Base-by-base conservation (phyloP, 179 eudicot genomes). In the Silene vulgaris region DNA sequence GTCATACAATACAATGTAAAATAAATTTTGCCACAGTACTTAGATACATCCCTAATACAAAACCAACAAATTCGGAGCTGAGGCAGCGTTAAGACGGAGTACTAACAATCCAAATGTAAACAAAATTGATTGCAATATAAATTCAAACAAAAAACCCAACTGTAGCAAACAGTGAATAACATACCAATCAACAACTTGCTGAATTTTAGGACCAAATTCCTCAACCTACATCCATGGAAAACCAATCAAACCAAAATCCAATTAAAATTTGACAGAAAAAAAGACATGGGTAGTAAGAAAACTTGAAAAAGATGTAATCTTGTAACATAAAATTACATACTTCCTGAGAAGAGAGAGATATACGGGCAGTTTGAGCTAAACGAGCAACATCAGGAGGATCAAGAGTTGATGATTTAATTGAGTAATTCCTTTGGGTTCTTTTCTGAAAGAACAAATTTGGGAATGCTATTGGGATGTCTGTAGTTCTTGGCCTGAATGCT, bases 141-240 rank as follows among this genome's bases (percentile, higher is more conserved):
- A 37, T 19, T 68, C 56, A 1, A 40, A 16, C 19, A 4, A 20
- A 11, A 45, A 69, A 1, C 5, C 30, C 52, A 40, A 40, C n/a
- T 40, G 8, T 37, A 37, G 1, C 48, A 40, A 40, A 40, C 12
- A 21, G 62, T 68, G 54, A 60, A 78, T 64, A 16, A 65, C 0
- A 70, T 87, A 91, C 98, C 98, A 94, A 68, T 89, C 89, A 74
- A 94, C 85, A 26, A 94, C 96, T 81, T 90, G 88, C 61, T 78
- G 91, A 81, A 91, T 91, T 79, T 91, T 94, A 3, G 97, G 97
- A 57, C 88, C 89, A 80, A 91, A 94, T 79, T 94, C 96, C 40
- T 82, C 74, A 57, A 82, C 81, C 84, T 78, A 75, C 74, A 78
- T 13, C 23, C 79, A 78, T 4, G 45, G 75, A 64, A 65, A 59